phyloP scores from a whole-genome alignment of 306 rosid species.

The Calophaca sinica region DNA sequence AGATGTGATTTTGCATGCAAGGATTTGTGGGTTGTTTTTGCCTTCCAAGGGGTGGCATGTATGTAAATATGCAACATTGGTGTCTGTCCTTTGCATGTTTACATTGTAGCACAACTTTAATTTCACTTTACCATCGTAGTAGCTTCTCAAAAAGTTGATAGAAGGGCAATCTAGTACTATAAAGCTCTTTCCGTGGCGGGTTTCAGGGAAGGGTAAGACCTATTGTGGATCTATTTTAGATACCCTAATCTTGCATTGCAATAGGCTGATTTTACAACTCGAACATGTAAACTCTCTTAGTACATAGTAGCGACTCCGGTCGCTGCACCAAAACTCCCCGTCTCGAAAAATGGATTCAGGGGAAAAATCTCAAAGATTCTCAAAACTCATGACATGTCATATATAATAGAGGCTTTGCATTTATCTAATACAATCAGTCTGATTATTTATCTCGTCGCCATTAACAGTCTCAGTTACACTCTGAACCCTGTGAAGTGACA shows the following conservation, averaged over 20 bases:
- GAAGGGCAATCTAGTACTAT: no score
- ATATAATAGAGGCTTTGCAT: constrained; percentile 13
- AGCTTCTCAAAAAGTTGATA: neutral
- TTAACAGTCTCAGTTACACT: neutral
- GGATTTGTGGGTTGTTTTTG: no score
- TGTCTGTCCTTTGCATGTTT: constrained; percentile 2
- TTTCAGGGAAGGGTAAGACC: no score
- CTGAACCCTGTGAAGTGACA: neutral
- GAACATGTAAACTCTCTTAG: no score
- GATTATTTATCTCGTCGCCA: constrained; percentile 27
- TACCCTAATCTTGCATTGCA: no score
- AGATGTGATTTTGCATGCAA: neutral
- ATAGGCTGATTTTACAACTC: no score
- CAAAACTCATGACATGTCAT: neutral
- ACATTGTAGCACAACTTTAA: constrained; percentile 1
- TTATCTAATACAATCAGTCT: constrained; percentile 21
- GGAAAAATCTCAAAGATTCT: constrained; percentile 2
- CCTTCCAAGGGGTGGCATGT: no score
- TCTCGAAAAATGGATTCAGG: neutral
- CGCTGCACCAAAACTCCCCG: no score
- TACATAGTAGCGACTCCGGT: no score
- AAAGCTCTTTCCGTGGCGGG: no score
- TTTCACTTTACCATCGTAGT: neutral
- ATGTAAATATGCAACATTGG: neutral
- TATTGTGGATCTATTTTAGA: no score